Evolutionary conservation across 305 asterid species (phyloP), one percentile per base, ranked within the genome.

Genomic region (Caryopteris hybrid): DNA sequence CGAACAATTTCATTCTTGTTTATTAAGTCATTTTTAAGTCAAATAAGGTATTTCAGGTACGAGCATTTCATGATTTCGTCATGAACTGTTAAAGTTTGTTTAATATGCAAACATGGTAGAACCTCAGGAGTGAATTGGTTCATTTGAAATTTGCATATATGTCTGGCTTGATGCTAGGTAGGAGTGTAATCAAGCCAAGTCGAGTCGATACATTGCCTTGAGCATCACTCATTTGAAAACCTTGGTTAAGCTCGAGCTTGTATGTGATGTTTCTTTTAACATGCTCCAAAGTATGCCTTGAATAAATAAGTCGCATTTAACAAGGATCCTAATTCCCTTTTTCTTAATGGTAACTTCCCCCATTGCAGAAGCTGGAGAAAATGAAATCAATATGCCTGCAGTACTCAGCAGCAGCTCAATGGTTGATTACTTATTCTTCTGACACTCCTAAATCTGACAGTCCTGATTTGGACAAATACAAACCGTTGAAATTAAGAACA

Each of bases 341-440:
- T 76, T n/a, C 71, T 67, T 50, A 57, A 16, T 27, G 45, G 58
- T 58, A 53, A 57, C 61, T 59, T 68, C 34, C 43, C 20, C 74
- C 43, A 45, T 10, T 69, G 87, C 94, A 91, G 98, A 94, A 89
- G 80, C 85, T 91, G 83, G 99, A 89, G 89, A 89, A 78, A 73
- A 87, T 94, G 87, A 88, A 94, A 77, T 66, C 74, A 54, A 81
- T 91, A 65, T 94, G 99, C 85, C 92, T 94, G 73, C 99, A 86
- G 82, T 89, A 91, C 73, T 95, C 99, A 57, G 85, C 91, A 51
- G 99, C 98, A 48, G 87, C 87, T 38, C 99, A 88, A 58, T 80
- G 98, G 87, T 54, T 94, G 78, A 80, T 90, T 50, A 84, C 92
- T 54, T 79, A 89, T 63, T 82, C 96, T 2, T 71, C 71, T 18